Conservation (phyloP, 2,329 filamentous ascomycete species). For the Calonectria montana region DNA sequence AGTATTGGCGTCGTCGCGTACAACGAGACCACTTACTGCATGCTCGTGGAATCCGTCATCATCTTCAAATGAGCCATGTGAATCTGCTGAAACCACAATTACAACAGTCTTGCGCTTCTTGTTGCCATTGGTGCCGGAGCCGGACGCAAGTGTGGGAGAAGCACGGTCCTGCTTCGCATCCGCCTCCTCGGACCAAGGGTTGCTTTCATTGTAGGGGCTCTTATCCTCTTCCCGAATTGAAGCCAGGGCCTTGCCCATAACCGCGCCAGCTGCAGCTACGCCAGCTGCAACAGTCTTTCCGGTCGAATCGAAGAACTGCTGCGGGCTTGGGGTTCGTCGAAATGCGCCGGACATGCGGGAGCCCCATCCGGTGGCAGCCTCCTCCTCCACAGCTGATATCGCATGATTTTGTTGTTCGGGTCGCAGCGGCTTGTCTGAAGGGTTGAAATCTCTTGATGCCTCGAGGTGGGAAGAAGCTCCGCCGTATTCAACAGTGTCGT, state of each 20-base stretch:
- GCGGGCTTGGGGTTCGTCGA: conserved; percentile 84
- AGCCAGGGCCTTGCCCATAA: conserved; percentile 83
- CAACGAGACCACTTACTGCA: conserved; percentile 70
- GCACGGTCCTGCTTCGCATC: conserved; percentile 70
- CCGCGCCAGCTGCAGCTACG: conserved; percentile 84
- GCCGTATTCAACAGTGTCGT: conserved; percentile 62
- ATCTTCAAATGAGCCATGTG: conserved; percentile 67
- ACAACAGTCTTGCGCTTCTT: conserved; percentile 82
- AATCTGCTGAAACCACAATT: conserved; percentile 87
- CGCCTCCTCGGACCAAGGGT: conserved; percentile 92
- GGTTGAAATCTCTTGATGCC: conserved; percentile 52
- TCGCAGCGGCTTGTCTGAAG: conserved; percentile 52
- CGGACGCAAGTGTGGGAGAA: conserved; percentile 38
- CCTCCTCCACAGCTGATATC: conserved; percentile 42
- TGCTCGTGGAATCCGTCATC: conserved; percentile 77
- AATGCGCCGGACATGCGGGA: conserved; percentile 84
- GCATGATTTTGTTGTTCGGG: conserved; percentile 57
- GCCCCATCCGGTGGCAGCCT: conserved; percentile 69
- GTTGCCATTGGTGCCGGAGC: conserved; percentile 48
- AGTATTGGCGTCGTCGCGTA: conserved; percentile 6
- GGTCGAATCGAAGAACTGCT: conserved; percentile 87
- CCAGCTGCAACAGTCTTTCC: conserved; percentile 85
- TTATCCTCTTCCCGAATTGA: conserved; percentile 85
- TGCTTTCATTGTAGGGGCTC: conserved; percentile 85
- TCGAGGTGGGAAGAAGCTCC: conserved; percentile 65